phyloP scores from a whole-genome alignment of 1,139 yeast genomes.

The Pichia sp. region DNA sequence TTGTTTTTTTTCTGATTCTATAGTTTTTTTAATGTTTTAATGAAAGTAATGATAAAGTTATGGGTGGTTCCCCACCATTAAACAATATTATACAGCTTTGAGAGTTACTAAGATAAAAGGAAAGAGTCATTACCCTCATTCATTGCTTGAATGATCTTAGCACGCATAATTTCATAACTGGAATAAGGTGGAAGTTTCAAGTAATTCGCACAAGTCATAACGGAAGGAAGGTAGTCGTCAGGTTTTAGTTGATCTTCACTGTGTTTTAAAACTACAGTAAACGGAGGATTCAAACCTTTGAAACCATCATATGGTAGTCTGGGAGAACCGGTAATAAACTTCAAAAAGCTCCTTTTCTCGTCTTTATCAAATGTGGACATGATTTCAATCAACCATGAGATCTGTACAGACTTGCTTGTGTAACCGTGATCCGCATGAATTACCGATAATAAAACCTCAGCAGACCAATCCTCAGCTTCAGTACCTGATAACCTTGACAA shows the following conservation, averaged over 20 bases:
- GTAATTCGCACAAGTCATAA: slow-evolving; percentile 97
- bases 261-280: slow-evolving; percentile 81
- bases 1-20: no score
- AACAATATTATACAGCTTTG: no score
- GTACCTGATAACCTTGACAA: slow-evolving; percentile 64
- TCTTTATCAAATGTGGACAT: slow-evolving; percentile 44
- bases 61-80: no score
- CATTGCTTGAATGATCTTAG: slow-evolving; percentile 61
- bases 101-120: slow-evolving; percentile 43
- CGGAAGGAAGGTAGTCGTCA: slow-evolving; percentile 92
- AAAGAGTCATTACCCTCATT: slow-evolving; percentile 88
- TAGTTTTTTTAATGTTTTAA: no score
- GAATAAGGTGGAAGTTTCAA: slow-evolving; percentile 83
- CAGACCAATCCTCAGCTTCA: slow-evolving; percentile 84
- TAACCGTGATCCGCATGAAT: slow-evolving; percentile 91
- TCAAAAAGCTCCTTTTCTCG: slow-evolving; percentile 69
- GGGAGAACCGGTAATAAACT: slow-evolving; percentile 91
- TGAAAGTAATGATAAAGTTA: no score
- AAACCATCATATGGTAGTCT: slow-evolving; percentile 93
- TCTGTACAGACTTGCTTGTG: slow-evolving; percentile 57
- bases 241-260: slow-evolving; percentile 58
- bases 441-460: slow-evolving; percentile 48
- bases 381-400: slow-evolving; percentile 52
- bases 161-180: slow-evolving; percentile 48
- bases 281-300: slow-evolving; percentile 68